Percentiles rank a stretch among this genome's conserved stretches.
phyloP scores from a whole-genome alignment of 2,329 filamentous ascomycete species.

The Aspergillus sp. region DNA sequence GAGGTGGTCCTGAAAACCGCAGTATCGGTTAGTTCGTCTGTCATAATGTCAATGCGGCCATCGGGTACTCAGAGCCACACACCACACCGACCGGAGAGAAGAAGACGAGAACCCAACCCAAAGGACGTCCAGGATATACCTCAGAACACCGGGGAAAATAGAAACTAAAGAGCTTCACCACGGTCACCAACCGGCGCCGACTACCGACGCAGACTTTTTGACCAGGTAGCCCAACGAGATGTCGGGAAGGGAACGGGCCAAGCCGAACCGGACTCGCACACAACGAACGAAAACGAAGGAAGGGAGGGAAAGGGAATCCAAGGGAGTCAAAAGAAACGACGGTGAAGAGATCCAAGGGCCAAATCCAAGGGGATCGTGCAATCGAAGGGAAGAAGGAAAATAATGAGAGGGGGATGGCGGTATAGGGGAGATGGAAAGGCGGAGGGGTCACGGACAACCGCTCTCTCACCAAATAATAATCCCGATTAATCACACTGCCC shows the following conservation, averaged over 20 bases:
- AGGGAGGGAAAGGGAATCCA: neutral
- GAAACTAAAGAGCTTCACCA: neutral
- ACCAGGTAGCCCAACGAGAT: slow-evolving; percentile 2
- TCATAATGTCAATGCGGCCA: neutral
- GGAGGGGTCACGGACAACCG: slow-evolving; percentile 8
- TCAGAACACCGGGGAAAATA: neutral
- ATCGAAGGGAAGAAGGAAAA: neutral
- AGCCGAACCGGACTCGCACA: slow-evolving; percentile 3
- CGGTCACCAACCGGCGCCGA: neutral
- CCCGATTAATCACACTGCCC: no score
- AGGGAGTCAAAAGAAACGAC: slow-evolving; percentile 1
- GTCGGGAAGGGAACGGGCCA: slow-evolving; percentile 11
- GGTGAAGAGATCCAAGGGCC: neutral
- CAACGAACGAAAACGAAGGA: slow-evolving; percentile 3
- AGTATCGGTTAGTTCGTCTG: slow-evolving; percentile 11
- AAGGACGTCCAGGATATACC: neutral
- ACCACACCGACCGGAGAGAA: no score
- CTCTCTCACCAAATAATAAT: neutral
- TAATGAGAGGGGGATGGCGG: slow-evolving; percentile 1
- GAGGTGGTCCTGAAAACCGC: slow-evolving; percentile 6
- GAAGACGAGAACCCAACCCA: neutral
- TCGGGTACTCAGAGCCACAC: slow-evolving; percentile 1
- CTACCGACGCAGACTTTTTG: slow-evolving; percentile 5
- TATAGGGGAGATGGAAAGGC: slow-evolving; percentile 9
- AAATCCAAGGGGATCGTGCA: neutral